Evolutionary conservation across 2,329 filamentous ascomycete genomes (phyloP), one percentile per base, ranked within the genome.

Genomic region (Pestalotiopsis sp.): DNA sequence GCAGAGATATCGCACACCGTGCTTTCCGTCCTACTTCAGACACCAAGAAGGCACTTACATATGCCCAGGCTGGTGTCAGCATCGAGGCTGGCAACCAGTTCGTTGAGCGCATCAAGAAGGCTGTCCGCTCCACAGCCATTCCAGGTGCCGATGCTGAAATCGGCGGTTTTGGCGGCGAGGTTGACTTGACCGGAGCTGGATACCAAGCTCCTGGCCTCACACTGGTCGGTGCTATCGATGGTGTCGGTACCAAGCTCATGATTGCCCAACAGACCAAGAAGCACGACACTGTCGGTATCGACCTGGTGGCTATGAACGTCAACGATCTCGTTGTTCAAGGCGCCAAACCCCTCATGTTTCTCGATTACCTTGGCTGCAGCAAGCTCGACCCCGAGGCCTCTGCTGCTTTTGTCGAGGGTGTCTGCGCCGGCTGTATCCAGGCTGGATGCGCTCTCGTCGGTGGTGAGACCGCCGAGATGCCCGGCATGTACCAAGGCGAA

Each of bases 261-360:
- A 93, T 99, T 76, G 96, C 96, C 0, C 95, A 98, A 79, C 89
- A 90, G 13, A 93, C 97, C 84, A 88, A 90, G 75, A 94, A 97
- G 82, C 96, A 98, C 82, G 91, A 95, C 80, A 97, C 95, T 3
- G 95, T 99, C 12, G 96, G 96, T 70, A 94, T 99, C 75, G 96
- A 99, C 79, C 88, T 99, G 45, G 96, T 99, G 3, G 96, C 96
- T 73, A 98, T 98, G 95, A 98, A 98, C 80, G 96, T 98, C 78
- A 99, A 99, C 80, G 96, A 99, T 77, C 87, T 99, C 0, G 91
- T 99, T 65, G 96, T 98, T 9, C 95, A 98, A 83, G 96, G 96
- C 67, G 96, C 96, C 13, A 93, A 96, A 74, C 95, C 96, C 2
- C 87, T 98, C 72, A 96, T 96, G 86, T 98, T 99, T 87, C 90